Percentiles rank a stretch among this genome's conserved stretches.
phyloP scores from a whole-genome alignment of 768 basidiomycete genomes.

The Asterophora parasitica region DNA sequence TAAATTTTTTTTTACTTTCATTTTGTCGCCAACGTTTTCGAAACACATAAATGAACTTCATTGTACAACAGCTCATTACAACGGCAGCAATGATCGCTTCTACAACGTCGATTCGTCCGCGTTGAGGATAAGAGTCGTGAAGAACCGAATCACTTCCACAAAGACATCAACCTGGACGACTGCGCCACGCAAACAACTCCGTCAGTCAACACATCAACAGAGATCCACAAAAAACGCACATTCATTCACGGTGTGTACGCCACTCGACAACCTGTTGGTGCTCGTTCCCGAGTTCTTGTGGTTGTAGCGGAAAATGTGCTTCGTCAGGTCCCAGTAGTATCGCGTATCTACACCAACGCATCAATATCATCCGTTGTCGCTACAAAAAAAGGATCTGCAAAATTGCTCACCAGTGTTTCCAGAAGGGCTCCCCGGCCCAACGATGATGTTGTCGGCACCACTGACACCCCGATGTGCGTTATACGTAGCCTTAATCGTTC shows the following conservation, averaged over 20 bases:
- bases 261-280: constrained; percentile 28
- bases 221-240: constrained; percentile 31
- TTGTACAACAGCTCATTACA: too few species aligned
- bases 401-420: constrained; percentile 48
- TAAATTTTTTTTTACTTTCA: too few species aligned
- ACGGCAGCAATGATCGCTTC: too few species aligned
- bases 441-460: constrained; percentile 32
- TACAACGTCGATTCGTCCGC: constrained; percentile 47
- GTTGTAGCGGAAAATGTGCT: constrained; percentile 67
- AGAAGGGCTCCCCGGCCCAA: constrained; percentile 53
- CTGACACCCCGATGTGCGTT: constrained; percentile 40
- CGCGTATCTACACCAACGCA: constrained; percentile 43
- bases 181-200: constrained; percentile 17
- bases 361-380: too few species aligned
- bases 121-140: constrained; percentile 60
- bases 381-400: neutral
- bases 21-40: too few species aligned
- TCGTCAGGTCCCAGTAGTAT: constrained; percentile 53
- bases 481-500: constrained; percentile 60
- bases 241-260: constrained; percentile 73
- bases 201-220: constrained; percentile 8
- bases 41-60: too few species aligned
- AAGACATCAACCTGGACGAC: constrained; percentile 47
- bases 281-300: constrained; percentile 35
- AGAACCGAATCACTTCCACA: constrained; percentile 65